These are phyloP conservation scores for Epichloe typhina DNA, from an alignment of 2,329 filamentous ascomycete species.

Conservation along the genomic window DNA sequence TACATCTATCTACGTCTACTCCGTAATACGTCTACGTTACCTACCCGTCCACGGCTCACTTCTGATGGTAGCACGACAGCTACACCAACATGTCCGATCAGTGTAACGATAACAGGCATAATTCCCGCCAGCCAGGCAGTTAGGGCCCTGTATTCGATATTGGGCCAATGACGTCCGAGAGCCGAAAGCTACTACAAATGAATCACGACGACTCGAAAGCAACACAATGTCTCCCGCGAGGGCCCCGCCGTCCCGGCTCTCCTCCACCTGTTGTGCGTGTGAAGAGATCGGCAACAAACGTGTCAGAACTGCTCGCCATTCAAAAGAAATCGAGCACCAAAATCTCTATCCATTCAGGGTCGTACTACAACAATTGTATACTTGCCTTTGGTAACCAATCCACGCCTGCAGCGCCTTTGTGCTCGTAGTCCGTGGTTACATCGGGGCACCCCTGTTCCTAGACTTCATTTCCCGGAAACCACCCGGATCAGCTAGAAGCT, in stretches of 20 bases:
- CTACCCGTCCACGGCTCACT: too few relatives aligned
- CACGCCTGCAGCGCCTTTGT: not conserved
- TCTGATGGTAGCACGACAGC: too few relatives aligned
- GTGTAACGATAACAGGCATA: not conserved
- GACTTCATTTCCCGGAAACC: conserved; percentile 6
- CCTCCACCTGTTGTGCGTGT: not conserved
- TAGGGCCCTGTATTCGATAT: not conserved
- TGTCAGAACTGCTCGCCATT: not conserved
- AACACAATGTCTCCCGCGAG: not conserved
- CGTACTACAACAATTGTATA: not conserved
- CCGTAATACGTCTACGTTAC: too few relatives aligned
- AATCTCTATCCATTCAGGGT: not conserved
- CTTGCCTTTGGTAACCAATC: conserved; percentile 3
- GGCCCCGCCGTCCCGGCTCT: not conserved
- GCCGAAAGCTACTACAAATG: not conserved
- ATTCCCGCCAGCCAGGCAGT: not conserved
- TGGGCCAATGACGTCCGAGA: not conserved
- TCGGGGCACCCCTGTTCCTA: not conserved
- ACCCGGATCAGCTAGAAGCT: not conserved
- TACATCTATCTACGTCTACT: too few relatives aligned
- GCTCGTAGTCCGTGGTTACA: not conserved
- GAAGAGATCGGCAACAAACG: not conserved
- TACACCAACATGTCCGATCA: too few relatives aligned
- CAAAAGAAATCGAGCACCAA: not conserved
- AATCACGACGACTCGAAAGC: not conserved